Base-by-base conservation (phyloP, 305 asterid genomes). In the Fraxinus xanthoxyloides region DNA sequence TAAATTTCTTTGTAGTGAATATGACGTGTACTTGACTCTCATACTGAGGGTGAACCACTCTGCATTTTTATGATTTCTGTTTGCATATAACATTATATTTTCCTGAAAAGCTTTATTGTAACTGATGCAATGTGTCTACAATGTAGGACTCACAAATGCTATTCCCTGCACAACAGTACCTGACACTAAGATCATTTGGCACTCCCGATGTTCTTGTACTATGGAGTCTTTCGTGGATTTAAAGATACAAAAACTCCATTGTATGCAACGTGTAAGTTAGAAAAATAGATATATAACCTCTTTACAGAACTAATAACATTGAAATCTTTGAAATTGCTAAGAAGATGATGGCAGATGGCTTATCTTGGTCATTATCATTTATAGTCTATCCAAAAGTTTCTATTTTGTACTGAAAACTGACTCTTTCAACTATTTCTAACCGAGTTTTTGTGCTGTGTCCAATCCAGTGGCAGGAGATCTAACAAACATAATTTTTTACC, bases 121-220 rank as follows among this genome's bases (percentile, higher is more conserved):
- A 21, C 15, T 21, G 30, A 23, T 24, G 72, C 72, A 63, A 24
- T 1, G 17, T 17, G 0, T 63, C 7, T 63, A 10, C 9, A 54
- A n/a, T 72, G 31, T 69, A 93, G 97, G 94, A 84, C 76, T 93
- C 97, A 1, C 81, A 82, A 21, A 91, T 92, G 94, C 82, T 77
- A 77, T 51, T 67, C 79, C 97, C 94, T 13, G 94, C 95, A 7
- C 85, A 89, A 65, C 85, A 89, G 80, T 93, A 92, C 87, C 86
- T 93, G 85, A 88, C 82, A 70, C 85, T 93, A 63, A 85, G 97
- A 80, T 91, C 97, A 75, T 85, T 93, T 0, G 97, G 97, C 3
- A 94, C 97, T 9, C 97, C 97, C 0, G 94, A 95, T 4, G 97
- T 93, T 82, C 95, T 92, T 36, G 80, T 93, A 56, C 97, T 17